Evolutionary conservation across 768 basidiomycete genomes (phyloP), one percentile per base, ranked within the genome.

Genomic region (Boletellus ananiceps): DNA sequence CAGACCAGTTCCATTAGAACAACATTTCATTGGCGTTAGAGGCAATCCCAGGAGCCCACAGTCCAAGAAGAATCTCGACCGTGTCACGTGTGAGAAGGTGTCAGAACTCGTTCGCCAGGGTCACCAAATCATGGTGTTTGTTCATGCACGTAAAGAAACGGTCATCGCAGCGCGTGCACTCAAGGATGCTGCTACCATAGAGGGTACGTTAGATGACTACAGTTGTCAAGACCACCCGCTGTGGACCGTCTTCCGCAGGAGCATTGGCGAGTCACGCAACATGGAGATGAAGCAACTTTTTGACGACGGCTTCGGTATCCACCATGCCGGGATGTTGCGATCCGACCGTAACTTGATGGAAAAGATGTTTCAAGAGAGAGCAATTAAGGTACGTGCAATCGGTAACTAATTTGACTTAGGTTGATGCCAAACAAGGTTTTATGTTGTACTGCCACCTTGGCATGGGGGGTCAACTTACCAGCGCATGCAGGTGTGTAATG

Each of bases 101-200:
- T 79, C 86, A 3, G 86, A 88, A 31, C 74, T 98, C 6, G 89
- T 98, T 25, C 76, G 71, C n/a, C 80, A 84, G 57, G 96, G 94
- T 3, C 96, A 99, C 70, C 96, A 98, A 67, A 93, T 96, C 52
- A 98, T 99, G 94, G 94, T 99, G 0, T 99, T 99, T 61, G 96
- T 99, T 8, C 96, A 99, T 67, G 92, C 96, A 13, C 80, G 96
- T 27, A 98, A 96, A 71, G 96, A 98, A 63, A 99, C 96, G 0
- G 96, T 98, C 45, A 96, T 95, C 64, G 81, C 89, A 1, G 94
- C 94, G 0, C 72, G 83, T 60, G 80, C 77, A 9, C 74, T 99
- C 21, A 82, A 82, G 49, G 96, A 98, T 52, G 75, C 84, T 49
- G 83, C 91, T 4, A 55, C 79, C 4, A 63, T 74, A 14, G 90